These are phyloP conservation scores for Penicillium canariense DNA, from an alignment of 495 filamentous ascomycete species.

Conservation along the genomic window DNA sequence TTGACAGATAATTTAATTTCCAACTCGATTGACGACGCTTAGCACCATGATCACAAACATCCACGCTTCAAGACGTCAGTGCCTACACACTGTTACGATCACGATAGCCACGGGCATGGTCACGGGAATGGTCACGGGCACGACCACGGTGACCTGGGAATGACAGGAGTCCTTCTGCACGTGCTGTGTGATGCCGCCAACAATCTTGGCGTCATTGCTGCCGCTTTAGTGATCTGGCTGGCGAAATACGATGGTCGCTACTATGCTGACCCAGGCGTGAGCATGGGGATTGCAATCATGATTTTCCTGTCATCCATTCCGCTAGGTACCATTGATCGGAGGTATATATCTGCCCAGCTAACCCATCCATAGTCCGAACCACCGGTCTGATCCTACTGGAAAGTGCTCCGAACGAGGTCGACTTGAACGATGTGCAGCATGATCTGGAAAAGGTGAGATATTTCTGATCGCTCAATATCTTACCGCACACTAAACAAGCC, in stretches of 20 bases:
- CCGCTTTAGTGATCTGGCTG: slow-evolving; percentile 46
- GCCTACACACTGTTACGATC: slow-evolving; percentile 6
- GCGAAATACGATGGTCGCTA: slow-evolving; percentile 38
- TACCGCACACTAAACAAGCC: neutral
- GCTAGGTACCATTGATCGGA: slow-evolving; percentile 23
- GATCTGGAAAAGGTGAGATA: slow-evolving; percentile 54
- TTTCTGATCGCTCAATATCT: neutral
- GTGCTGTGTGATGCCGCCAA: slow-evolving; percentile 50
- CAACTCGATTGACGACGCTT: neutral
- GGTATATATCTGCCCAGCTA: neutral
- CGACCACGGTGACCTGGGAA: slow-evolving; percentile 41
- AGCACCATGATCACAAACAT: slow-evolving; percentile 31
- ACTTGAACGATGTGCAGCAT: slow-evolving; percentile 72
- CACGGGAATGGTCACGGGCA: slow-evolving; percentile 26
- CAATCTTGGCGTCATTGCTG: slow-evolving; percentile 49
- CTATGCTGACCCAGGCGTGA: slow-evolving; percentile 49
- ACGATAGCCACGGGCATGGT: slow-evolving; percentile 42
- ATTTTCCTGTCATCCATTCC: slow-evolving; percentile 43
- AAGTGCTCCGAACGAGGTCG: slow-evolving; percentile 74
- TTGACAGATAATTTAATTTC: neutral
- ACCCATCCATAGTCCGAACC: slow-evolving; percentile 31
- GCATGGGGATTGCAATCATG: slow-evolving; percentile 46
- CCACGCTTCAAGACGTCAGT: slow-evolving; percentile 8
- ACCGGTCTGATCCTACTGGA: slow-evolving; percentile 69
- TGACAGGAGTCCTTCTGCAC: slow-evolving; percentile 49